Percentiles rank a stretch among this genome's conserved stretches.
Evolutionary conservation across 768 basidiomycete species (phyloP).

Genomic region (Serendipita sp.): DNA sequence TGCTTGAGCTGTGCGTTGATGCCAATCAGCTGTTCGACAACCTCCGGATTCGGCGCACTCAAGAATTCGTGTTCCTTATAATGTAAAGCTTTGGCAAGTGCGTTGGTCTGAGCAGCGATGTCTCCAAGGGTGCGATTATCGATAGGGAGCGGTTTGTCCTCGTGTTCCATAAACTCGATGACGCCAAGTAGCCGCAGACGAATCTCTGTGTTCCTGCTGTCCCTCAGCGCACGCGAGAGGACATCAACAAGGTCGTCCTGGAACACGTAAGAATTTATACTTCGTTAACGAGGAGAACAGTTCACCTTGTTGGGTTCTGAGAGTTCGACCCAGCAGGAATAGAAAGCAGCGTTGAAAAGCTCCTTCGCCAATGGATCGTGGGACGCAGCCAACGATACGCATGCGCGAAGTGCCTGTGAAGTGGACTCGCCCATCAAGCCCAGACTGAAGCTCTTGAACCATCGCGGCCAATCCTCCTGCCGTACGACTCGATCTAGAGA

Average conservation of each 20-base stretch:
- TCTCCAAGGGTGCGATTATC: conserved; percentile 27
- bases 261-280: too few species aligned
- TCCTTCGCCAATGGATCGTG: conserved; percentile 28
- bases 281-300: neutral
- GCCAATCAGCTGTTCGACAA: conserved; percentile 32
- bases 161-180: conserved; percentile 37
- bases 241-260: conserved; percentile 31
- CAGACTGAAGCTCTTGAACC: conserved; percentile 27
- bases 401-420: conserved; percentile 30
- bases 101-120: conserved; percentile 29
- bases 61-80: conserved; percentile 37
- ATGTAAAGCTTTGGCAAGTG: conserved; percentile 35
- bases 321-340: conserved; percentile 32
- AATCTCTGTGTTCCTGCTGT: conserved; percentile 27
- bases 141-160: conserved; percentile 31
- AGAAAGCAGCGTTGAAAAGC: conserved; percentile 37
- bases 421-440: conserved; percentile 34
- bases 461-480: conserved; percentile 29
- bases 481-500: conserved; percentile 20
- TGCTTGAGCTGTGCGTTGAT: conserved; percentile 37
- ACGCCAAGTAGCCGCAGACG: conserved; percentile 30
- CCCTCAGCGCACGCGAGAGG: conserved; percentile 23
- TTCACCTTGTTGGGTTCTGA: conserved; percentile 29
- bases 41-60: conserved; percentile 21
- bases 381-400: conserved; percentile 26